These are phyloP conservation scores for Metahyphopichia silvanorum DNA, from an alignment of 805 yeast species.

Conservation along the genomic window DNA sequence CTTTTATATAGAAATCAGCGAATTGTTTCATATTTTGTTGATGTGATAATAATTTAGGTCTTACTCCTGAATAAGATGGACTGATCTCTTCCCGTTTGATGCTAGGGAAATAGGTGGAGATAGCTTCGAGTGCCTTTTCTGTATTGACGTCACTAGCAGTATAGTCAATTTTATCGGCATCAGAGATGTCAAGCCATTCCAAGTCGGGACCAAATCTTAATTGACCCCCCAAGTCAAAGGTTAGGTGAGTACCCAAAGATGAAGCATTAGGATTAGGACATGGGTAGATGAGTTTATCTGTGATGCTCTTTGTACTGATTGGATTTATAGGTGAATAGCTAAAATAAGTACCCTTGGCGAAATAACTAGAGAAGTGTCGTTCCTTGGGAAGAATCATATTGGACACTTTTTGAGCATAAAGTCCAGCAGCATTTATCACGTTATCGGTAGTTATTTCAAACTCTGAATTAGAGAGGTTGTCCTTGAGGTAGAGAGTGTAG, in stretches of 20 bases:
- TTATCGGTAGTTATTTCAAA: conserved; percentile 49
- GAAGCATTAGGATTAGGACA: conserved; percentile 63
- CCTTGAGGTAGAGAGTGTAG: conserved; percentile 22
- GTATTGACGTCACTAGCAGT: conserved; percentile 48
- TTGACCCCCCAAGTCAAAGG: conserved; percentile 78
- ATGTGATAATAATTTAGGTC: conserved; percentile 68
- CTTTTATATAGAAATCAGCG: conserved; percentile 70
- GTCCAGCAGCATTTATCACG: conserved; percentile 78
- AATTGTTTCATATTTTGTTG: conserved; percentile 39
- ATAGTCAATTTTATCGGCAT: conserved; percentile 40
- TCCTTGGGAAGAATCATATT: conserved; percentile 65
- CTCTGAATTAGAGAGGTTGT: conserved; percentile 24
- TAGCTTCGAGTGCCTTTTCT: conserved; percentile 54
- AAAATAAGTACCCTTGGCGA: conserved; percentile 85
- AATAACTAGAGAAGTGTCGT: conserved; percentile 55
- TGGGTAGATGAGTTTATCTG: conserved; percentile 58
- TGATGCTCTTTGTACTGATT: conserved; percentile 21
- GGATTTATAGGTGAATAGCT: conserved; percentile 46
- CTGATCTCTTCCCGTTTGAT: conserved; percentile 48
- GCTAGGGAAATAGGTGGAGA: conserved; percentile 61
- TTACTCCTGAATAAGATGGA: conserved; percentile 75
- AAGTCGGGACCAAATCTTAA: conserved; percentile 85
- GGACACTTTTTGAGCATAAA: conserved; percentile 68
- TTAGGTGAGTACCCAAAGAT: conserved; percentile 86
- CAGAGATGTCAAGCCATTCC: conserved; percentile 60